Evolutionary conservation across 2,329 filamentous ascomycete species (phyloP).

Genomic region (Alternaria hordeiaustralica): DNA sequence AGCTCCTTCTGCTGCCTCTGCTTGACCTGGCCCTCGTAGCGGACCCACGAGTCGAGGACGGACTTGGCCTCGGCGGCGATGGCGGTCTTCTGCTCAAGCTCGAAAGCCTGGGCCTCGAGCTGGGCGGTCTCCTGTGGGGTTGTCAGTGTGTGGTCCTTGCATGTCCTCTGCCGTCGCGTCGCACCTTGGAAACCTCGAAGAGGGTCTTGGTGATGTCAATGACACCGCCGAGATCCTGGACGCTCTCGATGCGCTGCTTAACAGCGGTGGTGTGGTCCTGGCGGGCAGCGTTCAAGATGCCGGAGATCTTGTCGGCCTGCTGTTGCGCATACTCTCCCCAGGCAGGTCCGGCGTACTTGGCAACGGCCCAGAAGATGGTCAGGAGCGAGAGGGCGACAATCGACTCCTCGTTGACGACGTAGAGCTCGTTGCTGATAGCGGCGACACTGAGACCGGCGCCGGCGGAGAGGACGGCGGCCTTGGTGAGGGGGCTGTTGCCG

Average conservation of each 20-base stretch:
- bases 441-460: conserved; percentile 89
- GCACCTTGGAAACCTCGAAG: conserved; percentile 97
- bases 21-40: conserved; percentile 99
- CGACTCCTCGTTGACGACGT: conserved; percentile 98
- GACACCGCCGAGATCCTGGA: conserved; percentile 92
- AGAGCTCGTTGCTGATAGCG: conserved; percentile 99
- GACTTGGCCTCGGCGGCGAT: conserved; percentile 91
- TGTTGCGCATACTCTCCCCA: conserved; percentile 92
- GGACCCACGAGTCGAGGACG: conserved; percentile 97
- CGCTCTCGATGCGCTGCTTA: conserved; percentile 90
- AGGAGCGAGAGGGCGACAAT: conserved; percentile 92
- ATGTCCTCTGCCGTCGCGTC: conserved; percentile 39
- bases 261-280: conserved; percentile 95
- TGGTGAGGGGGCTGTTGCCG: conserved; percentile 89
- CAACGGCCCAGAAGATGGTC: conserved; percentile 89
- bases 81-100: conserved; percentile 95
- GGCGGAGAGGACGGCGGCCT: conserved; percentile 95
- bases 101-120: conserved; percentile 94
- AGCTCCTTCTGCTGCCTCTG: conserved; percentile 97
- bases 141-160: conserved; percentile 32
- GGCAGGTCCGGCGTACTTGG: conserved; percentile 90
- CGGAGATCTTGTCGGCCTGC: conserved; percentile 91
- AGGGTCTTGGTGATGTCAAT: conserved; percentile 96
- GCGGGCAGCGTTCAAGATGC: conserved; percentile 92
- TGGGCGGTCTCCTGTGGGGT: conserved; percentile 83